phyloP scores from a whole-genome alignment of 768 basidiomycete genomes.

The Leccinum subtestaceum region DNA sequence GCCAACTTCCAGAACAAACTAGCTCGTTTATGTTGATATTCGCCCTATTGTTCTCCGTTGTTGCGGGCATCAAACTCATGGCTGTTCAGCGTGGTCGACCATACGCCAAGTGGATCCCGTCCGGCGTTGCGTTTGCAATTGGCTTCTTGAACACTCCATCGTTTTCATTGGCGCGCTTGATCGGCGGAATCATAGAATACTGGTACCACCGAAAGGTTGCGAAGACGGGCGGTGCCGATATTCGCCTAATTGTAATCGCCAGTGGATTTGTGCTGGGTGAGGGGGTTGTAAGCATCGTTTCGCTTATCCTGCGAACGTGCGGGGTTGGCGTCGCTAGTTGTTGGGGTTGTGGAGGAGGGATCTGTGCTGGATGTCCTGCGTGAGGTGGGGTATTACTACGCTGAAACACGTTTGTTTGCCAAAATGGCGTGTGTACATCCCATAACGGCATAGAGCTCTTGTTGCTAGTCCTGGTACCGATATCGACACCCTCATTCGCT shows the following conservation, averaged over 20 bases:
- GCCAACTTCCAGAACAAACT: conserved; percentile 75
- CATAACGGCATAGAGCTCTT: conserved; percentile 8
- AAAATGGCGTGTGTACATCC: conserved; percentile 5
- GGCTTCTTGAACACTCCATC: conserved; percentile 95
- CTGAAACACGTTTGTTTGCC: not conserved
- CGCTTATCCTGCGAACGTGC: conserved; percentile 67
- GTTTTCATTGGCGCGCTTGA: conserved; percentile 86
- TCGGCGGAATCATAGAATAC: conserved; percentile 84
- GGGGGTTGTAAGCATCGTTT: conserved; percentile 82
- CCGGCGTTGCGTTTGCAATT: conserved; percentile 92
- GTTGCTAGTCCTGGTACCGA: not conserved
- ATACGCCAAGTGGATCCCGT: conserved; percentile 80
- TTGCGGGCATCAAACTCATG: conserved; percentile 67
- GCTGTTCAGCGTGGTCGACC: conserved; percentile 45
- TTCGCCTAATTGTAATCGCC: conserved; percentile 81
- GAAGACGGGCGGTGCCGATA: conserved; percentile 53
- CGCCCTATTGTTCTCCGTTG: conserved; percentile 63
- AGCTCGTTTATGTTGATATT: conserved; percentile 77
- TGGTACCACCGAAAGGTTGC: conserved; percentile 54
- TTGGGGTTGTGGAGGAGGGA: conserved; percentile 78
- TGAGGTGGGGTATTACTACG: conserved; percentile 18
- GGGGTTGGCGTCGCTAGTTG: conserved; percentile 80
- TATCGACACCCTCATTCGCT: conserved; percentile 2
- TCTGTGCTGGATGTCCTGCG: conserved; percentile 66
- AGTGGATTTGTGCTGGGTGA: conserved; percentile 97